Evolutionary conservation across 1,139 yeast genomes (phyloP), one percentile per base, ranked within the genome.

Genomic region (Tardiomyces depauwii): DNA sequence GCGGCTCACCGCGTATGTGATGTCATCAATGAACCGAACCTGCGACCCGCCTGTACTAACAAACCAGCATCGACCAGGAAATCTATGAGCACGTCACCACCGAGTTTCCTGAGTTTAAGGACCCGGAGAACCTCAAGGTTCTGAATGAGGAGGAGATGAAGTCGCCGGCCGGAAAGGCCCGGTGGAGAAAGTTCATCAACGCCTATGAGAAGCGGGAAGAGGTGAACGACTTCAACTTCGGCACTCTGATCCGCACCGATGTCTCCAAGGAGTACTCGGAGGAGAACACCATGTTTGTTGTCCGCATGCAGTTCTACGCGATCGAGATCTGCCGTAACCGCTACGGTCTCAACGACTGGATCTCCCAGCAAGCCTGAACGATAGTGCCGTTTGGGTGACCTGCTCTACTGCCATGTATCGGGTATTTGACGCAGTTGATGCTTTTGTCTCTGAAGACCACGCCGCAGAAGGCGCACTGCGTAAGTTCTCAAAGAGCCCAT

Each of bases 251-350:
- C 60, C 82, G 99, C 72, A 68, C 76, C 40, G 80, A 78, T 54
- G 66, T 83, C 39, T 64, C 69, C 44, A 81, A 73, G 36, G 96
- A 87, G 65, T 93, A 93, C 66, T 76, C 79, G 43, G 88, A 91
- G 67, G 78, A 80, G 45, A 80, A 84, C 49, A 85, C 97, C 41
- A 84, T 89, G 47, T 91, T 91, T 58, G 96, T 79, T 23, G 93
- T 89, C 49, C 78, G 96, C 70, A 78, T 88, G 62, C 96, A 91
- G 69, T 91, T 93, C 63, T 85, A 89, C 58, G 96, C 96, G 47
- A 76, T 88, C 60, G 99, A 91, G 70, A 84, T 91, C 54, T 88
- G 87, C 53, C 82, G 99, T 76, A 93, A 93, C 70, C 83, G 80
- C 66, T 75, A 76, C 55, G 95, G 95, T 39, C 75, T 86, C 62